These are phyloP conservation scores for Ophiostoma australiae DNA, from an alignment of 2,329 filamentous ascomycete species.

Conservation along the genomic window DNA sequence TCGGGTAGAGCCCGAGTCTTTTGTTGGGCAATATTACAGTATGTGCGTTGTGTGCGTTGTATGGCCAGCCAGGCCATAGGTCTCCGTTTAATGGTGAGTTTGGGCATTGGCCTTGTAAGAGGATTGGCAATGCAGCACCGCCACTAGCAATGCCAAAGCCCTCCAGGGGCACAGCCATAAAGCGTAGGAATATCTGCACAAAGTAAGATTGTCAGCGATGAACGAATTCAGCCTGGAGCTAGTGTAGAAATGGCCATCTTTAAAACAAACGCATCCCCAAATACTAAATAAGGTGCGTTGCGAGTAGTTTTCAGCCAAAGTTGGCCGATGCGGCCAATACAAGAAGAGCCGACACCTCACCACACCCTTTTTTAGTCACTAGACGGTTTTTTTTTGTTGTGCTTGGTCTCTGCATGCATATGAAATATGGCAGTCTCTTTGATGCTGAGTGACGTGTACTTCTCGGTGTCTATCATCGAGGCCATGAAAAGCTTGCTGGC, in stretches of 20 bases:
- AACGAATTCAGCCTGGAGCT: background rate
- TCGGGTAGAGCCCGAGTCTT: slow-evolving; percentile 21
- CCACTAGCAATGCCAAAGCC: slow-evolving; percentile 7
- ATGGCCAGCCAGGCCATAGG: background rate
- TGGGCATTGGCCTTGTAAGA: background rate
- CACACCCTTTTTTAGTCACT: slow-evolving; percentile 20
- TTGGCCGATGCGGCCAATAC: background rate
- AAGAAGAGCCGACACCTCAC: slow-evolving; percentile 22
- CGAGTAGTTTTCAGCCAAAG: background rate
- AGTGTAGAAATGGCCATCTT: background rate
- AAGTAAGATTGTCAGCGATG: background rate
- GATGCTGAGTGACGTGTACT: slow-evolving; percentile 4
- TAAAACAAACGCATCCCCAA: background rate
- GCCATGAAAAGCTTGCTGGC: background rate
- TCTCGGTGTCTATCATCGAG: background rate
- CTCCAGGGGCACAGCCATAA: background rate
- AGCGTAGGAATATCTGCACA: background rate
- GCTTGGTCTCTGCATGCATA: background rate
- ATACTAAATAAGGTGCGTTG: background rate
- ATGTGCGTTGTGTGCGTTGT: background rate
- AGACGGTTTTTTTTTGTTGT: background rate
- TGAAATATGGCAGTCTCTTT: background rate
- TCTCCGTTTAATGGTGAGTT: background rate
- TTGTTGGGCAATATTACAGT: slow-evolving; percentile 23
- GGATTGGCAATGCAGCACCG: background rate